Conservation (phyloP, 257 asterid genomes). For the Jacaranda mimosifolia region DNA sequence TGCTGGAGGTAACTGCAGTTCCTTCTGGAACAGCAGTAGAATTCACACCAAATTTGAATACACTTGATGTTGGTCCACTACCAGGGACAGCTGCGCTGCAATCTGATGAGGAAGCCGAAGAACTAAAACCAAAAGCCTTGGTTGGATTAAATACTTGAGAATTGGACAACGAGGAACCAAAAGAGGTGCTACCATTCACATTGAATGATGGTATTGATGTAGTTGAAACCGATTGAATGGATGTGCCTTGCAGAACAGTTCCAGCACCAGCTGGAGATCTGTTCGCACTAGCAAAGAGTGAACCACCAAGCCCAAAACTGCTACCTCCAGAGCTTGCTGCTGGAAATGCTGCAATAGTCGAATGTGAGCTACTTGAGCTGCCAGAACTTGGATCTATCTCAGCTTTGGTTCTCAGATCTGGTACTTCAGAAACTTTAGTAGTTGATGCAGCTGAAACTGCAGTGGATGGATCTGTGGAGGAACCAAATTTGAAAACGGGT, state of each 20-base stretch:
- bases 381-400: conserved; percentile 46
- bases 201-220: conserved; percentile 45
- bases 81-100: conserved; percentile 42
- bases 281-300: conserved; percentile 46
- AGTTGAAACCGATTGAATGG: conserved; percentile 43
- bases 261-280: conserved; percentile 43
- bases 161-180: conserved; percentile 42
- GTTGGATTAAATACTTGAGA: conserved; percentile 32
- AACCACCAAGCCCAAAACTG: conserved; percentile 48
- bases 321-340: conserved; percentile 47
- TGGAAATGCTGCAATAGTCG: conserved; percentile 44
- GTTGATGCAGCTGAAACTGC: conserved; percentile 49
- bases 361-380: conserved; percentile 35
- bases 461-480: conserved; percentile 43
- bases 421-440: conserved; percentile 39
- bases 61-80: conserved; percentile 44
- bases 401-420: conserved; percentile 31
- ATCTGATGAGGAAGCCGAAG: conserved; percentile 54
- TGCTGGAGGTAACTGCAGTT: conserved; percentile 45
- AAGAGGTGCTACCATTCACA: conserved; percentile 31
- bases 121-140: conserved; percentile 43
- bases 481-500: conserved; percentile 50
- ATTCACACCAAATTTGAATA: conserved; percentile 48
- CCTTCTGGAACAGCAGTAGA: conserved; percentile 39
- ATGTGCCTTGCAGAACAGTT: conserved; percentile 41